phyloP scores from a whole-genome alignment of 1,139 yeast genomes.

The Pneumocystis carinii region DNA sequence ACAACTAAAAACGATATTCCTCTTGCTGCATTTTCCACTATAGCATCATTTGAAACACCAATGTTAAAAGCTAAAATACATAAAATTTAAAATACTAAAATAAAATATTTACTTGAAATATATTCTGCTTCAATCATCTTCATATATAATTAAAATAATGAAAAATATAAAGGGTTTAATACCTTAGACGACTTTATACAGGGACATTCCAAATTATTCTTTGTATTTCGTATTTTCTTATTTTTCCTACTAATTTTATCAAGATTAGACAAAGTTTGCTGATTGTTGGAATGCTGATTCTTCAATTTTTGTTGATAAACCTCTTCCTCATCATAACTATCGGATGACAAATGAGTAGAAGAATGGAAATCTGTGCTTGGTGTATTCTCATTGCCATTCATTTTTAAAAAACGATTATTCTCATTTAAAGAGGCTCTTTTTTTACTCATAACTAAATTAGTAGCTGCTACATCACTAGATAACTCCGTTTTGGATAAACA shows the following conservation, averaged over 20 bases:
- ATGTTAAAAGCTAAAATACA: background rate
- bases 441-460: background rate
- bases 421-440: background rate
- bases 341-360: background rate
- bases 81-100: background rate
- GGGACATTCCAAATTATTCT: background rate
- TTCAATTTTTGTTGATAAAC: background rate
- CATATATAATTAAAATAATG: background rate
- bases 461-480: background rate
- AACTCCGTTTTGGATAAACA: background rate
- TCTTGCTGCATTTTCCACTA: background rate
- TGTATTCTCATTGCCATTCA: background rate
- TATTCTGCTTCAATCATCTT: slow-evolving; percentile 1
- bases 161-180: background rate
- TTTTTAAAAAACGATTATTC: background rate
- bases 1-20: background rate
- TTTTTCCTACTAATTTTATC: background rate
- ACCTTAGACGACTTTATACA: background rate
- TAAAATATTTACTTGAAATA: background rate
- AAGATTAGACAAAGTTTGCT: background rate
- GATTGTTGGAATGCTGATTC: background rate
- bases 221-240: background rate
- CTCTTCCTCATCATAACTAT: background rate
- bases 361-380: background rate
- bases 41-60: background rate